Percentiles rank a stretch among this genome's conserved stretches.
Conservation (phyloP, 352 stramenopile species). For the Pythium dissotocum region DNA sequence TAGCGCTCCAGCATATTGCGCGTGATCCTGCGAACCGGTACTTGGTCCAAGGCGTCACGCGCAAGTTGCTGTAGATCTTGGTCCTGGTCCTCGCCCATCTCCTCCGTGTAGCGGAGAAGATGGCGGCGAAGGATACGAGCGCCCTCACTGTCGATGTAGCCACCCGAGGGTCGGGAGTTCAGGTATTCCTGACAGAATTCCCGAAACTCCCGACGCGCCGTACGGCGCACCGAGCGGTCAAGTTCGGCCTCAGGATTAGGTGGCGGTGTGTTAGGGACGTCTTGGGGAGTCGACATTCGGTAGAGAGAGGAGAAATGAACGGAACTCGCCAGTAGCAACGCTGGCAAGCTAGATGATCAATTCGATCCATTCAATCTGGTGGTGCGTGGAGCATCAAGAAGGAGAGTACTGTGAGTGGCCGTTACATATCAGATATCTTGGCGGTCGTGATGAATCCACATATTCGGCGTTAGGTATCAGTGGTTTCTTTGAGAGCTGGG, state of each 20-base stretch:
- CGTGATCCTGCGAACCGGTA: not conserved
- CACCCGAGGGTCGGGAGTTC: not conserved
- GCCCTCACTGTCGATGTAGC: not conserved
- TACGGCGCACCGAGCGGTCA: not conserved
- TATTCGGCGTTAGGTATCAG: slow-evolving; percentile 4
- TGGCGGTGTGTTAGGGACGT: not conserved
- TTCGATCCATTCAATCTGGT: slow-evolving; percentile 1
- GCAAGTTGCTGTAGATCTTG: slow-evolving; percentile 3
- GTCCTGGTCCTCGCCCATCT: not conserved
- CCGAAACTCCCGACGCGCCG: not conserved
- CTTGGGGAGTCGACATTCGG: not conserved
- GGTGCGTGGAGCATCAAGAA: not conserved
- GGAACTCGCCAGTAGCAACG: not conserved
- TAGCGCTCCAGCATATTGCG: slow-evolving; percentile 3
- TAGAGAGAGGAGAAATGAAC: not conserved
- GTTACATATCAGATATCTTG: not conserved
- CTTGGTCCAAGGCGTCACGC: not conserved
- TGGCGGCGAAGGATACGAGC: not conserved
- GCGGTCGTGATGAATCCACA: not conserved
- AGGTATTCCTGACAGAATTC: not conserved
- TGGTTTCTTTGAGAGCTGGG: too few species aligned
- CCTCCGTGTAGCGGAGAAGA: not conserved
- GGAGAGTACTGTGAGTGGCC: not conserved
- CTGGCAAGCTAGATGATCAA: not conserved
- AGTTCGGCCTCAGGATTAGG: not conserved